Evolutionary conservation across 208 protist species (phyloP), one percentile per base, ranked within the genome.

Genomic region (Angomonas desouzai): DNA sequence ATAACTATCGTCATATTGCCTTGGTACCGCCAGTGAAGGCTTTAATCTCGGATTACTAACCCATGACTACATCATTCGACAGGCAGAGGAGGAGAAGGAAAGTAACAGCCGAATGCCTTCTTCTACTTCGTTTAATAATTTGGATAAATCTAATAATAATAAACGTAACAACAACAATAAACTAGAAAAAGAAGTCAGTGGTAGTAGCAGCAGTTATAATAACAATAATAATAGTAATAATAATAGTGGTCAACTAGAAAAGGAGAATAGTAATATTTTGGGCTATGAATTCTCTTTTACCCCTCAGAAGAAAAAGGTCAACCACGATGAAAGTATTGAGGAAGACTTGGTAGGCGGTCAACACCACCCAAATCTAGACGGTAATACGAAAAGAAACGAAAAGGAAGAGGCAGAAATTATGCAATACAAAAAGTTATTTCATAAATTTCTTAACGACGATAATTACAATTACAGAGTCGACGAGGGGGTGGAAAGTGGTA

Each of bases 1-100:
- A 30, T 6, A 36, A 60, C 4, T 60, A 60, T 43, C 55, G 55
- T 13, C 32, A 45, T n/a, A 60, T 60, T 43, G 22, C 55, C 1
- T 43, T 60, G 3, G 55, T 60, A 22, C 55, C 55, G 2, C 55
- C 55, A 3, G 45, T 51, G n/a, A 13, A 23, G 20, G 45, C 45
- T 13, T 9, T 51, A 9, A 51, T 51, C 13, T 36, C 29, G 1
- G 30, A 43, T 23, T 60, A 34, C 30, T 60, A 34, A 43, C 30
- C 9, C 40, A 43, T 36, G 33, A 23, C 30, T 23, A 3, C 55
- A 60, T 43, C 29, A 43, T 60, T n/a, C 45, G n/a, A 13, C 18
- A 51, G n/a, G 18, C 20, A 23, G 45, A 60, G 6, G 3, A 60
- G 20, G 33, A 60, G 11, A 60, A 60, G 1, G 25, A 60, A 16